phyloP scores from a whole-genome alignment of 371 early-diverging fungal genomes.

The Fennellomyces sp. region DNA sequence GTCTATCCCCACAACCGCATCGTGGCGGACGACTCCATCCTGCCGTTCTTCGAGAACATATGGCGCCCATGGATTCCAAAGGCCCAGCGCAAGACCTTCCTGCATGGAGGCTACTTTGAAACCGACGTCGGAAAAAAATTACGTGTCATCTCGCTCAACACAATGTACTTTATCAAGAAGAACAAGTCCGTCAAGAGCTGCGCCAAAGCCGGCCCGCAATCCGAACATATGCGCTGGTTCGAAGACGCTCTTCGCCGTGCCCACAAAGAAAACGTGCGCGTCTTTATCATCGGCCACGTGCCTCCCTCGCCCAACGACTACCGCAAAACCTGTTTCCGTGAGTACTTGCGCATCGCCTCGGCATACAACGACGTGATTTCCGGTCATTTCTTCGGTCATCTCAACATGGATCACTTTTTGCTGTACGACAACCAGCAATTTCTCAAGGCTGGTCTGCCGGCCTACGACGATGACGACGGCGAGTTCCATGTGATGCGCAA shows the following conservation, averaged over 20 bases:
- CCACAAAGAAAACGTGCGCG: constrained; percentile 20
- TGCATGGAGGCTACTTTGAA: constrained; percentile 71
- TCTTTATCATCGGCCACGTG: constrained; percentile 79
- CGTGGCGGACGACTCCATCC: constrained; percentile 21
- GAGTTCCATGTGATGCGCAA: constrained; percentile 22
- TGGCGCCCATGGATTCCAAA: constrained; percentile 67
- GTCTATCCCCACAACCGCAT: constrained; percentile 73
- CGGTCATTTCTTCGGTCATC: constrained; percentile 81
- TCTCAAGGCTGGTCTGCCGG: background rate
- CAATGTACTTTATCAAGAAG: constrained; percentile 70
- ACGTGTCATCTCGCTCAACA: constrained; percentile 68
- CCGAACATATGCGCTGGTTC: constrained; percentile 75
- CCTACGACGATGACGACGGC: constrained; percentile 15
- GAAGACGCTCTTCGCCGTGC: constrained; percentile 57
- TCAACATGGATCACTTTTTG: constrained; percentile 80
- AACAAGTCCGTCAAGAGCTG: constrained; percentile 77
- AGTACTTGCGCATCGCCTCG: constrained; percentile 62
- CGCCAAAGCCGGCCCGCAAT: constrained; percentile 54
- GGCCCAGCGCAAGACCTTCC: constrained; percentile 59
- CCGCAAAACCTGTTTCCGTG: constrained; percentile 59
- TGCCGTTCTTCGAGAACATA: constrained; percentile 46
- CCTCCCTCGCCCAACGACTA: constrained; percentile 73
- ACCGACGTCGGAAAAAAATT: constrained; percentile 54
- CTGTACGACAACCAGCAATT: constrained; percentile 40
- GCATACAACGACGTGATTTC: constrained; percentile 64